A percentile compares a stretch with the other conserved stretches of the same genome.
Evolutionary conservation across 208 protist genomes (phyloP).

Genomic region (Trypanosoma melophagium): DNA sequence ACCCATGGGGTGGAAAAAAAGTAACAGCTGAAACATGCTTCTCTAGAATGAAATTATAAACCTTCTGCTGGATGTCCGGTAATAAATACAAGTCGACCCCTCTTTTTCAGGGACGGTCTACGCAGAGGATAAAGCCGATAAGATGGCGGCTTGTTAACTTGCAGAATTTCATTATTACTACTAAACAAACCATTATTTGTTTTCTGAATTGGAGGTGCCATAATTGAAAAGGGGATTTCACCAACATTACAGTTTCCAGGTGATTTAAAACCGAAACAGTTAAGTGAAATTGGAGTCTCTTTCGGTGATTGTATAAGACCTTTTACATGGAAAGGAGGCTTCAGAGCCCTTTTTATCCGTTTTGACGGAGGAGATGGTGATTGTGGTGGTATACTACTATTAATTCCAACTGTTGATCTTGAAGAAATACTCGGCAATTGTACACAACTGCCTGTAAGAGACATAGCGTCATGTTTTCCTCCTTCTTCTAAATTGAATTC

Average conservation of each 20-base stretch:
- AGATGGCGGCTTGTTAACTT: background rate
- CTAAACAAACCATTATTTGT: too few relatives aligned
- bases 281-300: too few relatives aligned
- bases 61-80: background rate
- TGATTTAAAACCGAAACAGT: too few relatives aligned
- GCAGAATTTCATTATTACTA: background rate
- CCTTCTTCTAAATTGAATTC: background rate
- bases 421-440: conserved; percentile 8
- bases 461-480: background rate
- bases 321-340: too few relatives aligned
- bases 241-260: too few relatives aligned
- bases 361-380: background rate
- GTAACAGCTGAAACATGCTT: too few relatives aligned
- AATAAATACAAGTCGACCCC: conserved; percentile 14
- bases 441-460: background rate
- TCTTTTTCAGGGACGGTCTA: background rate
- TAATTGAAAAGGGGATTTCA: too few relatives aligned
- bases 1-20: too few relatives aligned
- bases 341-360: too few relatives aligned
- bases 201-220: too few relatives aligned
- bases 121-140: background rate
- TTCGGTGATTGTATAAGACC: too few relatives aligned
- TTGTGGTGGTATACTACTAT: background rate
- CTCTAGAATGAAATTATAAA: conserved; percentile 10
- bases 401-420: background rate